Percentiles rank a stretch among this genome's conserved stretches.
Evolutionary conservation across 2,329 filamentous ascomycete genomes (phyloP).

Genomic region (Scedosporium boydii): DNA sequence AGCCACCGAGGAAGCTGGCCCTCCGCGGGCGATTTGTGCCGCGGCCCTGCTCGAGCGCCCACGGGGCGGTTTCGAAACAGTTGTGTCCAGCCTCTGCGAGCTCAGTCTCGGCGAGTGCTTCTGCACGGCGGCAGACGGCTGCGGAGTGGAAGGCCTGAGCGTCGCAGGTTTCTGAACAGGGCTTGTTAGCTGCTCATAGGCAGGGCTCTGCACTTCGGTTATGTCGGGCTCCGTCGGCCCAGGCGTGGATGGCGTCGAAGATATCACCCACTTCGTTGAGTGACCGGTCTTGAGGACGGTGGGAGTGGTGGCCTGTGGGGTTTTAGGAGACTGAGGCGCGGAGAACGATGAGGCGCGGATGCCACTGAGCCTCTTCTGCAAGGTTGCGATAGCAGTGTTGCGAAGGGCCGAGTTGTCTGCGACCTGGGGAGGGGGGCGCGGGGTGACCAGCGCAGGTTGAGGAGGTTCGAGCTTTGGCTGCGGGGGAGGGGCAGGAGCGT

Average conservation of each 20-base stretch:
- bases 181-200: constrained; percentile 46
- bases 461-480: constrained; percentile 7
- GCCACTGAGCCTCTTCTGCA: constrained; percentile 1
- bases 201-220: constrained; percentile 37
- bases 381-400: constrained; percentile 1
- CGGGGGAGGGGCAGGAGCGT: not conserved
- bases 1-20: constrained; percentile 8
- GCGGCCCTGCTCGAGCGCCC: not conserved
- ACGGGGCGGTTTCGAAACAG: not conserved
- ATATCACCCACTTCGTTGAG: constrained; percentile 51
- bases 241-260: constrained; percentile 50
- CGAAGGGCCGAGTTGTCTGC: not conserved
- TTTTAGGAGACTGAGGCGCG: constrained; percentile 4
- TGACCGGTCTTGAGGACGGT: constrained; percentile 23
- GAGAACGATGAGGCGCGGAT: constrained; percentile 1
- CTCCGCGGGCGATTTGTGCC: constrained; percentile 4
- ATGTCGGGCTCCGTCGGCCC: constrained; percentile 20
- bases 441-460: not conserved
- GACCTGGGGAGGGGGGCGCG: not conserved
- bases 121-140: constrained; percentile 18
- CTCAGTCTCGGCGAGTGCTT: constrained; percentile 3
- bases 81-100: constrained; percentile 9
- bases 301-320: constrained; percentile 9
- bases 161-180: constrained; percentile 34
- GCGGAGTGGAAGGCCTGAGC: constrained; percentile 23